Conservation (phyloP, 2,329 filamentous ascomycete species). For the Cladophialophora psammophila region DNA sequence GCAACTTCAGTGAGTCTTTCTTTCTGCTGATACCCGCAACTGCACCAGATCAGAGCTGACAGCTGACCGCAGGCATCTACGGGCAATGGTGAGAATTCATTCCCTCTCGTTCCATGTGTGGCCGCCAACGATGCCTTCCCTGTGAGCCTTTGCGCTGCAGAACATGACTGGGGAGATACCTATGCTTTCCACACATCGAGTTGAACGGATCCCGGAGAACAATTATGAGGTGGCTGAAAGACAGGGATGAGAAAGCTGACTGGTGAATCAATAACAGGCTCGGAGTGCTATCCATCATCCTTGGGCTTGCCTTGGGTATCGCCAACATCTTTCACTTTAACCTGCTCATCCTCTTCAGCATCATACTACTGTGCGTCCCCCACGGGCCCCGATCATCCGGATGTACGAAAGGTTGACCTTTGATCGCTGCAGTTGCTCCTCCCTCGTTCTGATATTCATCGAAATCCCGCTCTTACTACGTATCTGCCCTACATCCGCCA, state of each 20-base stretch:
- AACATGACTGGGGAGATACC: background rate
- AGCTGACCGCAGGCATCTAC: conserved; percentile 64
- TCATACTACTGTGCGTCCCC: conserved; percentile 62
- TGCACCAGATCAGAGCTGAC: conserved; percentile 16
- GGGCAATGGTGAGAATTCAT: conserved; percentile 66
- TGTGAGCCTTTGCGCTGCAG: background rate
- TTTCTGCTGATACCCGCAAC: conserved; percentile 18
- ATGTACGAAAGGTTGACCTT: conserved; percentile 12
- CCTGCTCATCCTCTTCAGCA: conserved; percentile 67
- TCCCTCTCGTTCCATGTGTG: background rate
- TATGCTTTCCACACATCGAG: background rate
- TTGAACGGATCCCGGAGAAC: background rate
- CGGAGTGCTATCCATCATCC: conserved; percentile 66
- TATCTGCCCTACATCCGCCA: conserved; percentile 92
- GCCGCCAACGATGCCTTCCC: background rate
- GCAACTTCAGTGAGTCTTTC: conserved; percentile 68
- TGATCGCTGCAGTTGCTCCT: conserved; percentile 63
- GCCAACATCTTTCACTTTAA: conserved; percentile 71
- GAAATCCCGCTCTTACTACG: conserved; percentile 93
- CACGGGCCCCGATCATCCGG: background rate
- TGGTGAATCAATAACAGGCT: conserved; percentile 43
- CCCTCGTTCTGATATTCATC: conserved; percentile 80
- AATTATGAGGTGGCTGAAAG: background rate
- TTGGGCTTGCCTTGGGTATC: conserved; percentile 72
- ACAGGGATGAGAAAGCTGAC: conserved; percentile 19